phyloP scores from a whole-genome alignment of 805 yeast species.

The Cyberlindnera euphorbiae region DNA sequence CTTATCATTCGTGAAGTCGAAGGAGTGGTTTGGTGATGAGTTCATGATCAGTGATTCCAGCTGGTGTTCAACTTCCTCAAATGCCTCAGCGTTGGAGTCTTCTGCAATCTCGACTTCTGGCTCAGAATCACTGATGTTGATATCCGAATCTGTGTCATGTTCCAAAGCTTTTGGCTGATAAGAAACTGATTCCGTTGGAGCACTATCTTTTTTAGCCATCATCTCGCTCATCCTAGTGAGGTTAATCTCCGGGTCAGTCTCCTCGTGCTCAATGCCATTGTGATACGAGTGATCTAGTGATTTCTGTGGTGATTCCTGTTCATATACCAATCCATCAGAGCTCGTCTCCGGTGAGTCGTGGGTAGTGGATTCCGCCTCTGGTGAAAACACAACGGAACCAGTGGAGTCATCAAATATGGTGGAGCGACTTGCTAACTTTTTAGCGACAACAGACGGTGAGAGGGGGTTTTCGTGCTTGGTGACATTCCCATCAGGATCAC shows the following conservation, averaged over 20 bases:
- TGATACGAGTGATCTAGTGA: too few relatives aligned
- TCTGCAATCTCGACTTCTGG: too few relatives aligned
- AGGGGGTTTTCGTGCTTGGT: conserved; percentile 2
- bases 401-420: conserved; percentile 12
- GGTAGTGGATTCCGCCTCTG: background rate
- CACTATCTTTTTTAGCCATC: too few relatives aligned
- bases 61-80: conserved; percentile 19
- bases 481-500: conserved; percentile 10
- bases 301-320: background rate
- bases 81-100: conserved; percentile 11
- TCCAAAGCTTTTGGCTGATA: too few relatives aligned
- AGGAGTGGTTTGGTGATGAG: conserved; percentile 6
- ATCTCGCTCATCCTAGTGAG: too few relatives aligned
- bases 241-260: background rate
- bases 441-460: conserved; percentile 3
- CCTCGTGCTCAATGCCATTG: too few relatives aligned
- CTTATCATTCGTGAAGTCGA: conserved; percentile 8
- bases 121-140: too few relatives aligned
- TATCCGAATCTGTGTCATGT: too few relatives aligned
- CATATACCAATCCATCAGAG: too few relatives aligned
- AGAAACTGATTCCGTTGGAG: too few relatives aligned
- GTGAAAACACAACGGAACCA: conserved; percentile 8
- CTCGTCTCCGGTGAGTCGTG: conserved; percentile 3
- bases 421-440: conserved; percentile 2
- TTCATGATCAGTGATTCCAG: conserved; percentile 16